Evolutionary conservation across 2,329 filamentous ascomycete genomes (phyloP), one percentile per base, ranked within the genome.

Genomic region (Coccinonectria pachysandricola): DNA sequence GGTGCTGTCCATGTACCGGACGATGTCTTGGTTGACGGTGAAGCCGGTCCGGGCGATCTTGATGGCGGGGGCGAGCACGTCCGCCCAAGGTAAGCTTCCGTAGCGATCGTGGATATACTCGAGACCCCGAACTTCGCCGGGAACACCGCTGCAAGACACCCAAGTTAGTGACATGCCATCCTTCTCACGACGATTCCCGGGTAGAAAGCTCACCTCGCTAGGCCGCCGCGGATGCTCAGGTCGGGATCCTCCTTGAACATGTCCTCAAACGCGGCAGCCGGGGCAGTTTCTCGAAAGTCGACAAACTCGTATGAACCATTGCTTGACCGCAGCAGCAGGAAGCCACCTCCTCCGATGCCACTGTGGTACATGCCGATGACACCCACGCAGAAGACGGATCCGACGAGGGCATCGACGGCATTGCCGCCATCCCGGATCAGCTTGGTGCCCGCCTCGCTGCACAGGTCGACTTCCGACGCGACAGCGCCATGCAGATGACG

Each of bases 211-310:
- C 78, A 85, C 48, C 64, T 70, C 17, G 83, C 81, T 14, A 88
- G 57, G 5, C 84, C 84, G 6, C 81, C 79, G 19, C 61, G 65
- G 4, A 84, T 57, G 25, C 79, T 82, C 3, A 66, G 67, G 4
- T 65, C 56, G 0, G 64, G 68, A 39, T 86, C 71, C 34, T 79
- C 71, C 27, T 71, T 71, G 55, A 77, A 94, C 86, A 93, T 94
- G 39, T 85, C 70, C 50, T 87, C 63, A 35, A 68, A 80, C 0
- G 83, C 77, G 2, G 82, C 81, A 0, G 77, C 81, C 1, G 86
- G 85, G 0, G 86, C 86, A 0, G 73, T 83, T 53, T 93, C 86
- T 10, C 86, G 68, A 50, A 91, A 93, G 50, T 94, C 85, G 38
- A 93, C 74, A 38, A 75, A 80, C 42, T 92, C 83, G 46, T 84